Evolutionary conservation across 805 yeast genomes (phyloP).

Genomic region (Lachancea thermotolerans): DNA sequence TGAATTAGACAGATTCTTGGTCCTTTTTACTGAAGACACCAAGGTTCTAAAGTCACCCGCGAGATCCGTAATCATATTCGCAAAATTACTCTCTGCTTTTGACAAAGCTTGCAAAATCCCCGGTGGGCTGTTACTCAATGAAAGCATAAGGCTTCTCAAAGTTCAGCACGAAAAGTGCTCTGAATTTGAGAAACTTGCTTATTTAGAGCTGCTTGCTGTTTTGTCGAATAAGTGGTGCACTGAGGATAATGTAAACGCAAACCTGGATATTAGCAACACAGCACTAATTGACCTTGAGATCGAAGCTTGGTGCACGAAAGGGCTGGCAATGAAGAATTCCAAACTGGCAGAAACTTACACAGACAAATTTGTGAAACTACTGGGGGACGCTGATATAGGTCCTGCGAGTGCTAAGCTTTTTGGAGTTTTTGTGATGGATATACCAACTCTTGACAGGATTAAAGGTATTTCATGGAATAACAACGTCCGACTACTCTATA

Average conservation of each 20-base stretch:
- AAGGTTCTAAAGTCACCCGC: slow-evolving; percentile 16
- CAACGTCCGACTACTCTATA: slow-evolving; percentile 61
- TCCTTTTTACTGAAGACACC: slow-evolving; percentile 31
- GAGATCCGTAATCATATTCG: slow-evolving; percentile 35
- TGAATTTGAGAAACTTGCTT: slow-evolving; percentile 22
- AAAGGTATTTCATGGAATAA: slow-evolving; percentile 41
- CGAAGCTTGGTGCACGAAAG: slow-evolving; percentile 66
- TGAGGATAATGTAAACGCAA: slow-evolving; percentile 11
- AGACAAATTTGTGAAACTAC: slow-evolving; percentile 31
- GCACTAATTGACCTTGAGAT: slow-evolving; percentile 41
- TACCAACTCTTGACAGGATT: slow-evolving; percentile 49
- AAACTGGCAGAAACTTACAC: slow-evolving; percentile 31
- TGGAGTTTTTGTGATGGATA: slow-evolving; percentile 61
- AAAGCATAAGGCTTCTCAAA: slow-evolving; percentile 8
- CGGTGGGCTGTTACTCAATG: slow-evolving; percentile 5
- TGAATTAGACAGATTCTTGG: slow-evolving; percentile 35
- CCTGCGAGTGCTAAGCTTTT: slow-evolving; percentile 45
- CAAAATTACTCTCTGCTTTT: slow-evolving; percentile 45
- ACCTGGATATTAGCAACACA: slow-evolving; percentile 12
- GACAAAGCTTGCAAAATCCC: slow-evolving; percentile 36
- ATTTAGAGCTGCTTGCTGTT: slow-evolving; percentile 24
- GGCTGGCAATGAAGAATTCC: slow-evolving; percentile 55
- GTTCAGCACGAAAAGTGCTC: neutral
- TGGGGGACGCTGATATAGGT: slow-evolving; percentile 33
- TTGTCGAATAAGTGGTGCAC: slow-evolving; percentile 26